Percentiles rank a stretch among this genome's conserved stretches.
phyloP scores from a whole-genome alignment of 2,329 filamentous ascomycete genomes.

The Aspergillus sp. region DNA sequence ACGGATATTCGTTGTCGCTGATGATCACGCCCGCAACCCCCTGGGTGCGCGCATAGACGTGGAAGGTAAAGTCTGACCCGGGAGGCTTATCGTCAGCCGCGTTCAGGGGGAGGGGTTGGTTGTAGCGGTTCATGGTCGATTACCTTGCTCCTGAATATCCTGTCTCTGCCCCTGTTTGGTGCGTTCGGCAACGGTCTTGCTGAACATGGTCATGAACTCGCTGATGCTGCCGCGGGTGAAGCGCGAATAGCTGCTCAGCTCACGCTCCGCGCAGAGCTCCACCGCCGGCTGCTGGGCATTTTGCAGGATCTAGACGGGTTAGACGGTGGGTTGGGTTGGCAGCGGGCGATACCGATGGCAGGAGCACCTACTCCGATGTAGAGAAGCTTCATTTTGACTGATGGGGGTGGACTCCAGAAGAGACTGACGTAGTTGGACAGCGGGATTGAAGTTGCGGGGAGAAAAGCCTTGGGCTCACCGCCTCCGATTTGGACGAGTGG shows the following conservation, averaged over 20 bases:
- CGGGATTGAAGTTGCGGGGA: slow-evolving; percentile 6
- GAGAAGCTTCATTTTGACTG: slow-evolving; percentile 73
- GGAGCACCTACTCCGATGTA: slow-evolving; percentile 73
- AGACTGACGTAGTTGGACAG: slow-evolving; percentile 15
- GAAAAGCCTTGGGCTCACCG: slow-evolving; percentile 4
- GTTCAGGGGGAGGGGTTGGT: slow-evolving; percentile 9
- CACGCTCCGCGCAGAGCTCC: slow-evolving; percentile 74
- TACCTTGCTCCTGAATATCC: slow-evolving; percentile 63
- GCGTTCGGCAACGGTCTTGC: slow-evolving; percentile 82
- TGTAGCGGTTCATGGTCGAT: slow-evolving; percentile 11
- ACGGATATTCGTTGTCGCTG: slow-evolving; percentile 71
- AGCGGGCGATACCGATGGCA: slow-evolving; percentile 3
- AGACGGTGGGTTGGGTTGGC: neutral
- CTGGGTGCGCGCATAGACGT: slow-evolving; percentile 70
- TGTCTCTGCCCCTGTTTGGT: slow-evolving; percentile 79
- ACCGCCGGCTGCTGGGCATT: slow-evolving; percentile 74
- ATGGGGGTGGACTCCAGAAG: slow-evolving; percentile 6
- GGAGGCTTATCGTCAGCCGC: neutral
- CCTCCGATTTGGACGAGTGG: neutral
- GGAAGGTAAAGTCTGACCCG: slow-evolving; percentile 52
- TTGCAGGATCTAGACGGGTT: slow-evolving; percentile 66
- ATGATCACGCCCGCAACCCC: slow-evolving; percentile 76
- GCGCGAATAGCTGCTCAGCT: slow-evolving; percentile 73
- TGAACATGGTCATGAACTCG: slow-evolving; percentile 81
- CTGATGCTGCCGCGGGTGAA: slow-evolving; percentile 66